These are phyloP conservation scores for Mycena galericulata DNA, from an alignment of 768 basidiomycete species.

Conservation along the genomic window DNA sequence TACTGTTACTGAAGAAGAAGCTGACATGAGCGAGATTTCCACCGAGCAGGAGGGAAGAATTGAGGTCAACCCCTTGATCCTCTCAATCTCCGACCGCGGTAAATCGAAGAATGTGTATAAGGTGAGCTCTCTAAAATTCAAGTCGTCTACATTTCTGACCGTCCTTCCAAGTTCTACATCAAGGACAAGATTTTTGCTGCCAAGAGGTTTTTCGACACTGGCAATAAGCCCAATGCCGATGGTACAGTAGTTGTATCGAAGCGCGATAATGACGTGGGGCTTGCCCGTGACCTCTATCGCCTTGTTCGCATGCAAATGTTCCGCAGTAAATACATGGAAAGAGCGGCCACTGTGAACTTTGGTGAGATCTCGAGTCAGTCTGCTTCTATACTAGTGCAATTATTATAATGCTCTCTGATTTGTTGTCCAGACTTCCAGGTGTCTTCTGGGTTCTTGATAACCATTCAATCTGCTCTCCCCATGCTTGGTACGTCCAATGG, in stretches of 20 bases:
- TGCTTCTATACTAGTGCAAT: neutral
- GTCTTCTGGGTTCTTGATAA: neutral
- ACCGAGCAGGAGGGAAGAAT: neutral
- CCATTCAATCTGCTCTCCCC: too few species aligned
- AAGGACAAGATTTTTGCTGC: neutral
- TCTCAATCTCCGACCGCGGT: neutral
- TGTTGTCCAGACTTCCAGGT: neutral
- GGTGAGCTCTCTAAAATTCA: neutral
- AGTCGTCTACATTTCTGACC: neutral
- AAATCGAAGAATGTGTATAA: slow-evolving; percentile 4
- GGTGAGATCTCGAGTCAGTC: neutral
- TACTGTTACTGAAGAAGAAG: too few species aligned
- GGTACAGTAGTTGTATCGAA: neutral
- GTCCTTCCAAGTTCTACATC: neutral
- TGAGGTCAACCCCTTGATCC: neutral
- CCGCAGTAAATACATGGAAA: neutral
- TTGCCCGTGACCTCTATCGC: neutral
- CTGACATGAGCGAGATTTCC: too few species aligned
- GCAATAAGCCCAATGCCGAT: neutral
- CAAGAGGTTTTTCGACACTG: neutral
- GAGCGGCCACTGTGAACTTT: neutral
- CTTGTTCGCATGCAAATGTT: neutral
- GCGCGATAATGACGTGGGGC: neutral
- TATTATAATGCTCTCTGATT: neutral
- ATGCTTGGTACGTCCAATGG: too few species aligned